phyloP scores from a whole-genome alignment of 2,329 filamentous ascomycete species.

The Hypoxylon sp. region DNA sequence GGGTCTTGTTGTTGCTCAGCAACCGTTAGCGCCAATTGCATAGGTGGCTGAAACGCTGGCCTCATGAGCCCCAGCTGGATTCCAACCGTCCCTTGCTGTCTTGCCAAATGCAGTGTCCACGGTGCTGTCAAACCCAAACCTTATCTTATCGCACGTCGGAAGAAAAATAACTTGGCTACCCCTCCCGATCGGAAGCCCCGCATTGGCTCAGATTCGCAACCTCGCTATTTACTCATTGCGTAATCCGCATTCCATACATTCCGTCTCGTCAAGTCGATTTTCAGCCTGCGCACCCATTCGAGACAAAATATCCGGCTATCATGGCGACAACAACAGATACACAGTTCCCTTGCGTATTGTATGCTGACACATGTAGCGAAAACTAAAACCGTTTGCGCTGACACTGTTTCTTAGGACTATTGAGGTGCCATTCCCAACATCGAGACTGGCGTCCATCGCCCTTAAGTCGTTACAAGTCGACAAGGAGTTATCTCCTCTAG shows the following conservation, averaged over 20 bases:
- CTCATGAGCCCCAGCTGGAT: constrained; percentile 42
- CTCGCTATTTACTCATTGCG: constrained; percentile 40
- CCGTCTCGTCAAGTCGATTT: constrained; percentile 18
- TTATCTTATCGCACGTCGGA: constrained; percentile 32
- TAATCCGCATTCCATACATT: constrained; percentile 47
- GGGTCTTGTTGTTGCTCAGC: constrained; percentile 47
- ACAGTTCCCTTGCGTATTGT: constrained; percentile 76
- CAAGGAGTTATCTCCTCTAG: constrained; percentile 87
- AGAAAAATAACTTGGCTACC: constrained; percentile 20
- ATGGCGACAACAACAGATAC: constrained; percentile 61
- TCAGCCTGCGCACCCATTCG: constrained; percentile 13
- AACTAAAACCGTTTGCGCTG: constrained; percentile 39
- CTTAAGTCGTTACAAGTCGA: constrained; percentile 85
- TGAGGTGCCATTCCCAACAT: constrained; percentile 84
- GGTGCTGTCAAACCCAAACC: constrained; percentile 24
- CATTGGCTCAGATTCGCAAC: constrained; percentile 21
- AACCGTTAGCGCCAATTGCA: constrained; percentile 39
- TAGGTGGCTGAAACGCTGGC: constrained; percentile 43
- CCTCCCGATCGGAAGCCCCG: constrained; percentile 34
- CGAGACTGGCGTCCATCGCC: constrained; percentile 83
- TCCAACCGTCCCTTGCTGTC: constrained; percentile 19
- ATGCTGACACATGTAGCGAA: constrained; percentile 54
- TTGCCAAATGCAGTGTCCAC: neutral
- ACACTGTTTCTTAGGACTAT: constrained; percentile 70
- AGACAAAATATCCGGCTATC: constrained; percentile 41